phyloP scores from a whole-genome alignment of 2,329 filamentous ascomycete species.

The Dactylonectria macrodidyma region DNA sequence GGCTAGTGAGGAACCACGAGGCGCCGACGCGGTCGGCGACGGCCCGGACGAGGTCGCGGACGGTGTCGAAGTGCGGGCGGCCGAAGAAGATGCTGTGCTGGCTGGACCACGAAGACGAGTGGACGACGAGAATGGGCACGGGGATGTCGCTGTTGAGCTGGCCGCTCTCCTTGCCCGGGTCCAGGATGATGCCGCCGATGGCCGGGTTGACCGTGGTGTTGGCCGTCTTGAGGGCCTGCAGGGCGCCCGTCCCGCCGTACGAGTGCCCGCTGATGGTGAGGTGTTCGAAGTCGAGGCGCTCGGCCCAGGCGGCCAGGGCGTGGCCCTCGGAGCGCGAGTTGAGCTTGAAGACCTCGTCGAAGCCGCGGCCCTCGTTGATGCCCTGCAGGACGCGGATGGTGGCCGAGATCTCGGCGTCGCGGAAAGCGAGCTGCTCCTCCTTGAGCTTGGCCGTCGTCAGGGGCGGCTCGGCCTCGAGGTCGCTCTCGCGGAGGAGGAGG shows the following conservation, averaged over 20 bases:
- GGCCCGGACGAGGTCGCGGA: conserved; percentile 67
- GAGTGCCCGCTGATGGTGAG: conserved; percentile 75
- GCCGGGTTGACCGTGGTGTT: conserved; percentile 55
- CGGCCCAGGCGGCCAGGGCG: conserved; percentile 64
- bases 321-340: conserved; percentile 65
- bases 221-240: conserved; percentile 70
- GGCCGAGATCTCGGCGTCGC: conserved; percentile 65
- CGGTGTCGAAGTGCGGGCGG: conserved; percentile 75
- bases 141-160: conserved; percentile 71
- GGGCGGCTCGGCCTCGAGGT: conserved; percentile 50
- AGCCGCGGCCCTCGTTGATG: conserved; percentile 58
- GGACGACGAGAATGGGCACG: conserved; percentile 72
- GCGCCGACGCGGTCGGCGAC: conserved; percentile 60
- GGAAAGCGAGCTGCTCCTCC: conserved; percentile 63
- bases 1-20: conserved; percentile 69
- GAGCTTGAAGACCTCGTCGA: conserved; percentile 49
- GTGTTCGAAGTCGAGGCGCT: conserved; percentile 66
- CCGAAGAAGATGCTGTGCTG: conserved; percentile 72
- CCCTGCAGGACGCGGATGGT: conserved; percentile 57
- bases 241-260: conserved; percentile 75
- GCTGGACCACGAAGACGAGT: conserved; percentile 76
- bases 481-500: conserved; percentile 54
- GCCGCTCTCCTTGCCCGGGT: conserved; percentile 76
- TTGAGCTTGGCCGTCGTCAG: conserved; percentile 59
- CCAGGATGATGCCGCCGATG: conserved; percentile 72